Percentiles rank a stretch among this genome's conserved stretches.
phyloP scores from a whole-genome alignment of 2,329 filamentous ascomycete genomes.

The Penicillium sp. region DNA sequence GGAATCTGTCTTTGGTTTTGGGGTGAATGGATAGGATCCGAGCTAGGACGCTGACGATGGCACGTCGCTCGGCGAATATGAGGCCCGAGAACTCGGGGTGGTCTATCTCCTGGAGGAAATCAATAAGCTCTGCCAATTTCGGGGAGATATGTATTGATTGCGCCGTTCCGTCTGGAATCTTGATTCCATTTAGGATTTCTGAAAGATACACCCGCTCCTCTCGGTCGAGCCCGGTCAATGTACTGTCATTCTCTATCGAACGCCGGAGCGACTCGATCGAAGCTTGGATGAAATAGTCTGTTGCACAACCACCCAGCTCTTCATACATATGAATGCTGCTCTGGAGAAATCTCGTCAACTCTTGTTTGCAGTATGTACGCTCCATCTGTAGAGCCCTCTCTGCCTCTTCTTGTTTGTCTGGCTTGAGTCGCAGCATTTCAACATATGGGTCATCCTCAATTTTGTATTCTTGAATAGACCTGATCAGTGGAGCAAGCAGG shows the following conservation, averaged over 20 bases:
- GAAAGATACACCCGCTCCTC: conserved; percentile 53
- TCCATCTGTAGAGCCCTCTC: conserved; percentile 25
- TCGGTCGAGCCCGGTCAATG: conserved; percentile 43
- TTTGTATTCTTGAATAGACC: conserved; percentile 45
- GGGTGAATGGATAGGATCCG: conserved; percentile 54
- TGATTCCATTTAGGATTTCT: conserved; percentile 31
- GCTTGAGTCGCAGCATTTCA: conserved; percentile 41
- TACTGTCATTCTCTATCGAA: conserved; percentile 22
- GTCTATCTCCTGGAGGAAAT: conserved; percentile 45
- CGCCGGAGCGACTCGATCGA: conserved; percentile 39
- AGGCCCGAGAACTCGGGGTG: conserved; percentile 51
- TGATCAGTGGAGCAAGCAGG: conserved; percentile 43
- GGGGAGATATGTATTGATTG: conserved; percentile 42
- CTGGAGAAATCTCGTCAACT: conserved; percentile 52
- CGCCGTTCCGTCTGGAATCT: conserved; percentile 12
- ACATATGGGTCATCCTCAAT: conserved; percentile 59
- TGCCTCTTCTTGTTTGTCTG: conserved; percentile 30
- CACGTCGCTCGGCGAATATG: conserved; percentile 61
- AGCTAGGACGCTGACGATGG: conserved; percentile 55
- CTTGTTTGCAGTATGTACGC: conserved; percentile 43
- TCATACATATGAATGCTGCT: conserved; percentile 48
- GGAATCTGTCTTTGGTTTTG: conserved; percentile 42
- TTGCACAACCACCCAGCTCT: conserved; percentile 63
- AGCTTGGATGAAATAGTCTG: conserved; percentile 57
- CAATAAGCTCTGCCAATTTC: conserved; percentile 55